Evolutionary conservation across 257 asterid genomes (phyloP).

Genomic region (Capsicum rhomboideum): DNA sequence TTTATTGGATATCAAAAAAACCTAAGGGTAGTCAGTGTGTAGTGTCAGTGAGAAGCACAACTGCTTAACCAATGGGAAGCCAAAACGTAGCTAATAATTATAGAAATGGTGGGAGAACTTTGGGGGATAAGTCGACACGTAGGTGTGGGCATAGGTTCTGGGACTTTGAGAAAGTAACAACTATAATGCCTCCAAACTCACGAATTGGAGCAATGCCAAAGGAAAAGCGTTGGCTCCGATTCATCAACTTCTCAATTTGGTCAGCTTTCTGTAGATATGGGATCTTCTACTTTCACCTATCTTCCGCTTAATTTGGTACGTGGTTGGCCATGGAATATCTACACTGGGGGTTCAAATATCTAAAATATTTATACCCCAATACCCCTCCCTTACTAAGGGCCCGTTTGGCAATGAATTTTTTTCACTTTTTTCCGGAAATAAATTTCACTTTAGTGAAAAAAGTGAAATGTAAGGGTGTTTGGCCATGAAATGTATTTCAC

Average conservation of each 20-base stretch:
- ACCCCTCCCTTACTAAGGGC: too few species aligned
- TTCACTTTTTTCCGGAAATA: too few species aligned
- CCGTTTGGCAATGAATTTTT: too few species aligned
- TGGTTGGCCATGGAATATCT: neutral
- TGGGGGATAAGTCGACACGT: neutral
- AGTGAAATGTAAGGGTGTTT: too few species aligned
- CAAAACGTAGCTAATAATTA: neutral
- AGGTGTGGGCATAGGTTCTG: too few species aligned
- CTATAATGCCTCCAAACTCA: neutral
- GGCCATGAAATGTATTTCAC: too few species aligned
- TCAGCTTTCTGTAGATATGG: neutral
- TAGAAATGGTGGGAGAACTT: neutral
- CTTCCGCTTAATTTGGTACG: neutral
- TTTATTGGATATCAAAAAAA: neutral
- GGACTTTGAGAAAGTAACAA: neutral
- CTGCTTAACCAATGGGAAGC: neutral
- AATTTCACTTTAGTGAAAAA: too few species aligned
- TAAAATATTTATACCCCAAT: too few species aligned
- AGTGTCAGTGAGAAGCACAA: neutral
- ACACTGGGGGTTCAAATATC: too few species aligned
- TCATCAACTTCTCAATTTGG: neutral
- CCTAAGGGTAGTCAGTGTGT: neutral
- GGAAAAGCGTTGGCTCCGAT: neutral
- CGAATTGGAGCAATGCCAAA: neutral
- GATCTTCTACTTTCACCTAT: neutral